Evolutionary conservation across 2,329 filamentous ascomycete genomes (phyloP).

Genomic region (Neonectria neomacrospora): DNA sequence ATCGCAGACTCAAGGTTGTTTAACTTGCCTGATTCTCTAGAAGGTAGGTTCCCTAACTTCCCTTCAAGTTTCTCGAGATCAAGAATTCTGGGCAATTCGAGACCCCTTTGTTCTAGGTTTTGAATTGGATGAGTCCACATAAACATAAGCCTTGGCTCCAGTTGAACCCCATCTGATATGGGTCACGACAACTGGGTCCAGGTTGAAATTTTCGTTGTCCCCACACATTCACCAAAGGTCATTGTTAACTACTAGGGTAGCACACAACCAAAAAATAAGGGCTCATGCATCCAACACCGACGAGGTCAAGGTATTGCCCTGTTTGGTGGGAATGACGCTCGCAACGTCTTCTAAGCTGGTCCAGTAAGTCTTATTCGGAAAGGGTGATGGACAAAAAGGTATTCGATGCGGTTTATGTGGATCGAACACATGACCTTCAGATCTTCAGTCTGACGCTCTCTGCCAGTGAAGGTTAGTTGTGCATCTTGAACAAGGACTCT

Average conservation of each 20-base stretch:
- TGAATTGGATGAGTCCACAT: neutral
- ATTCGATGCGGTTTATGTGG: slow-evolving; percentile 23
- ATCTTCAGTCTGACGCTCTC: slow-evolving; percentile 28
- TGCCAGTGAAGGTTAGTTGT: slow-evolving; percentile 13
- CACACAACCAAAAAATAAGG: neutral
- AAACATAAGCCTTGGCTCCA: neutral
- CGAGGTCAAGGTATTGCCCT: neutral
- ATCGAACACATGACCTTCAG: slow-evolving; percentile 29
- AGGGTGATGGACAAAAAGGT: slow-evolving; percentile 9
- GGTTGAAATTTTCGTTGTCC: neutral
- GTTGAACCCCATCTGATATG: neutral
- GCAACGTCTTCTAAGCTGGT: neutral
- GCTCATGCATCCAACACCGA: neutral
- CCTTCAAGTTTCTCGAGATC: neutral
- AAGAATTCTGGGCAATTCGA: neutral
- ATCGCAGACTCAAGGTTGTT: neutral
- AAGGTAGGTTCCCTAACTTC: no score
- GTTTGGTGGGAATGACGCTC: neutral
- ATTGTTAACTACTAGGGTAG: neutral
- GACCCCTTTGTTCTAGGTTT: neutral
- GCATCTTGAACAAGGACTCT: neutral
- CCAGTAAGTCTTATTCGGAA: neutral
- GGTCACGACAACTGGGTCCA: neutral
- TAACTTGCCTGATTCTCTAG: neutral
- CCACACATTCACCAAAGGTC: neutral